Evolutionary conservation across 2,329 filamentous ascomycete genomes (phyloP), one percentile per base, ranked within the genome.

Genomic region (Lasiodiplodia theobromae): DNA sequence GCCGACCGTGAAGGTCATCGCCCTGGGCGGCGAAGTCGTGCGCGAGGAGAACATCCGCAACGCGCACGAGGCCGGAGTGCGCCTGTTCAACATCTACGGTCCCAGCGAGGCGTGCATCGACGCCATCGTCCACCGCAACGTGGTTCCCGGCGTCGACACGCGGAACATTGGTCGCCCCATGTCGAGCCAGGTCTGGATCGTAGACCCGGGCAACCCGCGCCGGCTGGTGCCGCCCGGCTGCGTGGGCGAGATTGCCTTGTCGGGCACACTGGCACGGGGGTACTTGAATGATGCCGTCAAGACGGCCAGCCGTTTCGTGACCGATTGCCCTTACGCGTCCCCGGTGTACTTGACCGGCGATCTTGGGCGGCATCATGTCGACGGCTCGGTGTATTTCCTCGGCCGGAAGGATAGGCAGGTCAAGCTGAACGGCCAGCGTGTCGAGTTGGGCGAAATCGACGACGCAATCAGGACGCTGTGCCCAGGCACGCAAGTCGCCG

Each of bases 381-480:
- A 74, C n/a, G 77, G 77, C 12, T 74, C 77, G 47, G 73, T 78
- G 71, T 76, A 77, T 70, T 79, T 78, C 70, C 69, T 78, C n/a
- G 76, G 77, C 11, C 71, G 77, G 37, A 78, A 78, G 53, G 77
- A 79, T 62, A 76, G 71, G 44, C 77, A 78, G 53, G 77, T 79
- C 65, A 79, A 79, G 72, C 73, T 84, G 52, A 80, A 82, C 38
- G 82, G 82, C 3, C 79, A 82, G 68, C 79, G 82, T 0, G 80
- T 84, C 53, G 82, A 84, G 69, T 72, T 84, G 8, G 82, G 79
- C 18, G 82, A 84, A 68, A 81, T 84, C 57, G 82, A 84, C 68
- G 78, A 83, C 65, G 80, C 82, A 56, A 77, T 82, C 37, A 73
- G 77, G 38, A 40, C 21, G 37, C 53, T 56, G 23, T 28, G n/a